Evolutionary conservation across 2,329 filamentous ascomycete genomes (phyloP).

Genomic region (Epichloe coenophiala): DNA sequence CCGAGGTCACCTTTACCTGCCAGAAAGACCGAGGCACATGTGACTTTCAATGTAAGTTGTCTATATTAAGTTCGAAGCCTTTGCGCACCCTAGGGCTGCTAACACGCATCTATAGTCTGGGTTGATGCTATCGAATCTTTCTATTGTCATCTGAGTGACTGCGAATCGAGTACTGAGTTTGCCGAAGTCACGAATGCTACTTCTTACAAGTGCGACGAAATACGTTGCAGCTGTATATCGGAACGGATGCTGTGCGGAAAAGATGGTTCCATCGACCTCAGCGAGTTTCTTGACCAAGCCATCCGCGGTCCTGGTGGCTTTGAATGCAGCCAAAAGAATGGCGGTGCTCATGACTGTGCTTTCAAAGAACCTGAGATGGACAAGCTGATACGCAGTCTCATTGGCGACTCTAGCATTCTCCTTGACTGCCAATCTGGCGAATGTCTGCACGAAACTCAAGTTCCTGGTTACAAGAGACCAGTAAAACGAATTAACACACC

Average conservation of each 20-base stretch:
- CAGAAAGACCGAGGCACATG: constrained; percentile 61
- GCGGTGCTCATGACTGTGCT: constrained; percentile 51
- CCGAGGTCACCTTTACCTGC: constrained; percentile 91
- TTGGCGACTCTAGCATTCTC: constrained; percentile 82
- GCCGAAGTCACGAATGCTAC: constrained; percentile 65
- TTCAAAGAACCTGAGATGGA: constrained; percentile 93
- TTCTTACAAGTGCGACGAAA: constrained; percentile 69
- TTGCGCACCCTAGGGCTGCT: not conserved
- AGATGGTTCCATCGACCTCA: constrained; percentile 79
- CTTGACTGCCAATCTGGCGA: constrained; percentile 76
- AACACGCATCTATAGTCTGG: constrained; percentile 52
- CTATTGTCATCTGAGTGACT: constrained; percentile 81
- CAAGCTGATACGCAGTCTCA: constrained; percentile 71
- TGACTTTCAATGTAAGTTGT: constrained; percentile 76
- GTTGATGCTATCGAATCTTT: constrained; percentile 89
- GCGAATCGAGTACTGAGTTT: constrained; percentile 57
- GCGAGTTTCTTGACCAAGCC: constrained; percentile 68
- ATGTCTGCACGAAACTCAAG: constrained; percentile 83
- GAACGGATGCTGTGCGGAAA: constrained; percentile 91
- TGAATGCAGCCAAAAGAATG: constrained; percentile 53
- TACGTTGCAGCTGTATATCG: constrained; percentile 77
- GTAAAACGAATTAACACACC: constrained; percentile 95
- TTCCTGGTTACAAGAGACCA: constrained; percentile 79
- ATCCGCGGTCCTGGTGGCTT: constrained; percentile 86
- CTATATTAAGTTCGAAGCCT: constrained; percentile 4